Conservation (phyloP, 2,329 filamentous ascomycete genomes). For the Aspergillus sp. region DNA sequence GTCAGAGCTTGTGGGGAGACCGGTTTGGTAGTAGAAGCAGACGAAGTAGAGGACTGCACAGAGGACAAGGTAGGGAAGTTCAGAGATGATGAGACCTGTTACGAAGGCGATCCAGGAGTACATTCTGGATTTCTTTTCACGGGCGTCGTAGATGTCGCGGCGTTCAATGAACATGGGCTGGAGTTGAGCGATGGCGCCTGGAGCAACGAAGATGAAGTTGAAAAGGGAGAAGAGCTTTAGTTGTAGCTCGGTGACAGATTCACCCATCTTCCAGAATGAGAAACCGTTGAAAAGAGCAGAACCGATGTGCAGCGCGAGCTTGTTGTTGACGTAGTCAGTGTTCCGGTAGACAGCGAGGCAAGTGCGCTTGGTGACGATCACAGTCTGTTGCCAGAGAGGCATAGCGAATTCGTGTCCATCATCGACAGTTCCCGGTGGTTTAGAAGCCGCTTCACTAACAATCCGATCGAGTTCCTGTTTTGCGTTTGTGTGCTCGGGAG, state of each 20-base stretch:
- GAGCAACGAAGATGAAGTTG: constrained; percentile 57
- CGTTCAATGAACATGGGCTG: constrained; percentile 70
- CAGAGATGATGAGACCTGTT: constrained; percentile 66
- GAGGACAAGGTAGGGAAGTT: constrained; percentile 67
- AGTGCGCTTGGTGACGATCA: constrained; percentile 65
- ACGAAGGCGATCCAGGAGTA: constrained; percentile 75
- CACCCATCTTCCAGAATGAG: constrained; percentile 68
- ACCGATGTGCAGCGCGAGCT: constrained; percentile 57
- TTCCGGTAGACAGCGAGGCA: constrained; percentile 67
- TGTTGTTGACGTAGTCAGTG: constrained; percentile 65
- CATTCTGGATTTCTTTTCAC: constrained; percentile 70
- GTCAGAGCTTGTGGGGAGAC: constrained; percentile 41
- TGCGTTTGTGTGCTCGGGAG: constrained; percentile 58
- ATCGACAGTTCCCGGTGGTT: constrained; percentile 46
- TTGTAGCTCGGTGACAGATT: constrained; percentile 65
- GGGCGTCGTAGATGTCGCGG: constrained; percentile 64
- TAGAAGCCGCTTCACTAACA: constrained; percentile 47
- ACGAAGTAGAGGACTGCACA: constrained; percentile 66
- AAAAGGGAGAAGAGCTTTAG: constrained; percentile 70
- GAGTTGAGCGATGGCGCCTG: constrained; percentile 48
- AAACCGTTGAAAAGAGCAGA: constrained; percentile 51
- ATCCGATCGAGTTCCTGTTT: constrained; percentile 65
- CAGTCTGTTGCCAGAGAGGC: constrained; percentile 61
- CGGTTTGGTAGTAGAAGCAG: constrained; percentile 72
- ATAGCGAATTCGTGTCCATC: constrained; percentile 64